phyloP scores from a whole-genome alignment of 306 rosid genomes.

The Prunus campanulata region DNA sequence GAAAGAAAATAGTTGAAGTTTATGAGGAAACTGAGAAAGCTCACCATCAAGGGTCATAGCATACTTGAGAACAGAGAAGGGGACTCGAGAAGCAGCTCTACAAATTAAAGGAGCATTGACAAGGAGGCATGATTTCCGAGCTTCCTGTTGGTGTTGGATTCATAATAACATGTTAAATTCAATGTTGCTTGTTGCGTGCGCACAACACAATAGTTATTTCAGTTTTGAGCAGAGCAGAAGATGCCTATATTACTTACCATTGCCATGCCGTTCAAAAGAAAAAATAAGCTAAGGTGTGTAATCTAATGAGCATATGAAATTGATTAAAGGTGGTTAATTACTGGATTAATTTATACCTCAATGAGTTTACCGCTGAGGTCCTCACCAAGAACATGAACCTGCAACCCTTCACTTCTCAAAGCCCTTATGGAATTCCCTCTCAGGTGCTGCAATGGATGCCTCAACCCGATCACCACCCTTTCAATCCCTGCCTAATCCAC shows the following conservation, averaged over 20 bases:
- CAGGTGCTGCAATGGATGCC: conserved; percentile 85
- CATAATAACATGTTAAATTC: not conserved
- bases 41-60: conserved; percentile 99
- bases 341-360: conserved; percentile 44
- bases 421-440: conserved; percentile 81
- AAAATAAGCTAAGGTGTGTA: not conserved
- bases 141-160: conserved; percentile 60
- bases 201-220: not conserved
- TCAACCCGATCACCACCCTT: conserved; percentile 86
- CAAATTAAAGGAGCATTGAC: conserved; percentile 94
- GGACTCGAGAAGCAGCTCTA: conserved; percentile 73
- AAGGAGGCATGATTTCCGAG: conserved; percentile 63
- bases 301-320: not conserved
- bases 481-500: conserved; percentile 76
- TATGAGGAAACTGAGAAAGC: conserved; percentile 12
- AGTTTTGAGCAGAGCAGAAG: not conserved
- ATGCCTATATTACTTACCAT: not conserved
- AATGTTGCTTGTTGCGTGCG: not conserved
- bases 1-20: not conserved
- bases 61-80: conserved; percentile 87
- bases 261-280: not conserved
- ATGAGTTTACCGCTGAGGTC: conserved; percentile 56
- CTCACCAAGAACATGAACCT: conserved; percentile 85
- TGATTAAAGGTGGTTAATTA: not conserved
- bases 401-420: conserved; percentile 70